phyloP scores from a whole-genome alignment of 805 yeast species.

The Candida nonsorbophila region DNA sequence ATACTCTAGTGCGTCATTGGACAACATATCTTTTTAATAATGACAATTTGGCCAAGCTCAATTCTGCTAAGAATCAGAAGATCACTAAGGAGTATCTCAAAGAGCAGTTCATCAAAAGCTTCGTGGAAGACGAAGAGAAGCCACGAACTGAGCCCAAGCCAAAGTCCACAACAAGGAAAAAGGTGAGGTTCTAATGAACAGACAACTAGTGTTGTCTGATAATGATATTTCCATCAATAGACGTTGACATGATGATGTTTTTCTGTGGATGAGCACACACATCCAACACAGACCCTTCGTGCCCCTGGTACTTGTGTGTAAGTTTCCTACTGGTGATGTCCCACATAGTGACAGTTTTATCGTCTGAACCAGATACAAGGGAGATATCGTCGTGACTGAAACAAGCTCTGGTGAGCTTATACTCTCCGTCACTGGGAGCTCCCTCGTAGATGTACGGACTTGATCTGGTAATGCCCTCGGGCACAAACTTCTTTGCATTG shows the following conservation, averaged over 20 bases:
- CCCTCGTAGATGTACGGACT: slow-evolving; percentile 53
- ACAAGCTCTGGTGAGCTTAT: slow-evolving; percentile 44
- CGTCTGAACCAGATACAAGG: slow-evolving; percentile 58
- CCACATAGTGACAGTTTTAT: slow-evolving; percentile 57
- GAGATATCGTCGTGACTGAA: slow-evolving; percentile 38
- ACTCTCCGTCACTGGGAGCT: slow-evolving; percentile 49
- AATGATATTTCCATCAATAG: slow-evolving; percentile 53
- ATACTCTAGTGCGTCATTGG: slow-evolving; percentile 16
- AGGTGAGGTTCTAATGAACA: slow-evolving; percentile 12
- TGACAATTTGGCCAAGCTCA: slow-evolving; percentile 23
- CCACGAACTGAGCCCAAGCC: background rate
- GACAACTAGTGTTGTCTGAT: slow-evolving; percentile 30
- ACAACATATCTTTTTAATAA: slow-evolving; percentile 21
- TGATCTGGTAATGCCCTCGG: slow-evolving; percentile 32
- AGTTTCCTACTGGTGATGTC: slow-evolving; percentile 47
- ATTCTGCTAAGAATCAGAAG: slow-evolving; percentile 16
- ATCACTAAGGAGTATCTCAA: slow-evolving; percentile 13
- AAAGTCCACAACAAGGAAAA: slow-evolving; percentile 8
- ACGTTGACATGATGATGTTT: slow-evolving; percentile 41
- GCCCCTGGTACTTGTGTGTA: slow-evolving; percentile 50
- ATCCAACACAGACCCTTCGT: slow-evolving; percentile 56
- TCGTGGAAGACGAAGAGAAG: slow-evolving; percentile 7
- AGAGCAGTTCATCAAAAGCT: slow-evolving; percentile 12
- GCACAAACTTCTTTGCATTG: slow-evolving; percentile 45
- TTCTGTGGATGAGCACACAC: slow-evolving; percentile 47